phyloP scores from a whole-genome alignment of 78 protist genomes.

The Creolimax fragrantissima region DNA sequence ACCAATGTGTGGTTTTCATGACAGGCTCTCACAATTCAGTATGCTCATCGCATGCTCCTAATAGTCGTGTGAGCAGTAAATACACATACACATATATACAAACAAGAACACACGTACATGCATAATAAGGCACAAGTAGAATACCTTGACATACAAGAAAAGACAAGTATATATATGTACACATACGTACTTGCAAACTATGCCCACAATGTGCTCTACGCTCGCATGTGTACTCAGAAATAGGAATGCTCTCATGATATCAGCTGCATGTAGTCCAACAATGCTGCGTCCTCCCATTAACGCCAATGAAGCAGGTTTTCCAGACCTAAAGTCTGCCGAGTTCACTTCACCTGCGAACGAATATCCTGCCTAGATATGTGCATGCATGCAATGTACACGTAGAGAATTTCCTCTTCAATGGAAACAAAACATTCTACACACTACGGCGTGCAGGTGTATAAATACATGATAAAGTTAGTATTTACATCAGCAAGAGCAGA shows the following conservation, averaged over 20 bases:
- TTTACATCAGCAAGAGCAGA: too few species aligned
- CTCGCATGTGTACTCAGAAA: neutral
- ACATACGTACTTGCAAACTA: neutral
- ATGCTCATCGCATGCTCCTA: neutral
- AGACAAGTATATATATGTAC: neutral
- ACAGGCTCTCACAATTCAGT: too few species aligned
- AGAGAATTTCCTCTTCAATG: too few species aligned
- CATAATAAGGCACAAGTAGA: neutral
- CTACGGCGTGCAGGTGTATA: too few species aligned
- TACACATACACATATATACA: neutral
- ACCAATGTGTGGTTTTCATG: too few species aligned
- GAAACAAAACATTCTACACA: too few species aligned
- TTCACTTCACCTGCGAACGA: neutral
- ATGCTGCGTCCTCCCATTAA: neutral
- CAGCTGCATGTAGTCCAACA: neutral
- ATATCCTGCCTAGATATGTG: neutral
- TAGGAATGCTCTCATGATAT: neutral
- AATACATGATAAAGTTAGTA: too few species aligned
- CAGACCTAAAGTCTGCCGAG: neutral
- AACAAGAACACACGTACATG: neutral
- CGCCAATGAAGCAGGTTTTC: neutral
- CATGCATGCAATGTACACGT: too few species aligned
- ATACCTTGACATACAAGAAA: neutral
- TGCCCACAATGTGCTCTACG: neutral
- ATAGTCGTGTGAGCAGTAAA: neutral